These are phyloP conservation scores for Yarrowia sp. DNA, from an alignment of 805 yeast genomes.

Conservation along the genomic window DNA sequence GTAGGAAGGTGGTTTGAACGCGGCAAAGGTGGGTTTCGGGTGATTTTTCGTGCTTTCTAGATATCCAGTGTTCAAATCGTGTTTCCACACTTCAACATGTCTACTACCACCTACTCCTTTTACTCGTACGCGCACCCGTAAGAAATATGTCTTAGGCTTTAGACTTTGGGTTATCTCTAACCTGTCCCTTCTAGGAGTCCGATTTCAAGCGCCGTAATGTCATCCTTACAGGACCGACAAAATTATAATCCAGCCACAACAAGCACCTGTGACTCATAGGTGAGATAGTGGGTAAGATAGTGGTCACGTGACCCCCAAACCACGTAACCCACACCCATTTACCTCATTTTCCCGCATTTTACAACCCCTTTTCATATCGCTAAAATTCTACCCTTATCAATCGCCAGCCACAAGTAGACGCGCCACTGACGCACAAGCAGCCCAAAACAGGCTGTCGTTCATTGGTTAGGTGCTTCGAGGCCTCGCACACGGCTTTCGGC, in stretches of 20 bases:
- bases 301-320: too few relatives aligned
- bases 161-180: constrained; percentile 17
- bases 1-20: not conserved
- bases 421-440: constrained; percentile 7
- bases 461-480: too few relatives aligned
- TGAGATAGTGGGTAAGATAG: too few relatives aligned
- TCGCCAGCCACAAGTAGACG: constrained; percentile 17
- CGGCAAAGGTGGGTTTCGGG: not conserved
- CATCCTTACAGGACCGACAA: not conserved
- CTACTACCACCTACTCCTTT: not conserved
- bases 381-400: not conserved
- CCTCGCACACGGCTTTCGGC: not conserved
- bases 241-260: too few relatives aligned
- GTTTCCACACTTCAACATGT: not conserved
- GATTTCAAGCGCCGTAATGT: constrained; percentile 10
- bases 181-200: constrained; percentile 1
- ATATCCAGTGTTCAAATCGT: too few relatives aligned
- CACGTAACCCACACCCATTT: too few relatives aligned
- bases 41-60: not conserved
- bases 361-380: too few relatives aligned
- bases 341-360: too few relatives aligned
- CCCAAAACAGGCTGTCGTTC: not conserved
- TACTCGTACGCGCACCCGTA: too few relatives aligned
- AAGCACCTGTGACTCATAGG: not conserved
- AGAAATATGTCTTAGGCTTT: not conserved